Base-by-base conservation (phyloP, 441 rosid genomes). In the Theobroma grandiflorum region DNA sequence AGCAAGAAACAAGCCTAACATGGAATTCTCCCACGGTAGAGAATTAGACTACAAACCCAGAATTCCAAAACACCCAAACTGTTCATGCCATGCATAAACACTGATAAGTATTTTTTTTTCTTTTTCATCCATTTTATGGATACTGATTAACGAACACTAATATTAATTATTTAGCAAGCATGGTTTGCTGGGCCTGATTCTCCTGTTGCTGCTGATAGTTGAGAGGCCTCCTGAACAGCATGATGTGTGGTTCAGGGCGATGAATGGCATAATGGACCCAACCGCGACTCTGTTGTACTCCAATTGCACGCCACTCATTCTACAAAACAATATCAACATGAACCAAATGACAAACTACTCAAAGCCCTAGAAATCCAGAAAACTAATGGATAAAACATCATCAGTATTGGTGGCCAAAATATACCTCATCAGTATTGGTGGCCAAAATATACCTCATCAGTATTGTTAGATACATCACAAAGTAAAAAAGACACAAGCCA, bases 231-330 rank as follows among this genome's bases (percentile, higher is more conserved):
- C 99, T 91, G 85, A 97, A 97, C n/a, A 97, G 94, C 99, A 95
- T 97, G 78, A 97, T 97, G 78, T 97, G 99, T 82, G 98, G 98
- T 89, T 97, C 99, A 5, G 99, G 99, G 18, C 99, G 96, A 78
- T 97, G 99, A 84, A 97, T 87, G 0, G 99, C 99, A 76, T 97
- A 97, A 85, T 97, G 99, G 6, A 95, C 99, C 99, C 99, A 97
- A 20, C 99, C 99, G 18, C 98, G 95, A 84, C 99, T 97, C 89
- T 95, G 99, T 81, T 95, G 98, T 4, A 95, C 99, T 71, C 98
- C 98, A 14, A 95, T 90, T 0, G 98, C 98, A 50, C 99, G 93
- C 99, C 99, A 94, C 61, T 95, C 99, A 42, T 88, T 92, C 99
- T 94, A 75, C 63, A 75, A 61, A 52, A 72, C 4, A 52, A 82